phyloP scores from a whole-genome alignment of 1,284 basidiomycete genomes.

The Neolentinus lepideus region DNA sequence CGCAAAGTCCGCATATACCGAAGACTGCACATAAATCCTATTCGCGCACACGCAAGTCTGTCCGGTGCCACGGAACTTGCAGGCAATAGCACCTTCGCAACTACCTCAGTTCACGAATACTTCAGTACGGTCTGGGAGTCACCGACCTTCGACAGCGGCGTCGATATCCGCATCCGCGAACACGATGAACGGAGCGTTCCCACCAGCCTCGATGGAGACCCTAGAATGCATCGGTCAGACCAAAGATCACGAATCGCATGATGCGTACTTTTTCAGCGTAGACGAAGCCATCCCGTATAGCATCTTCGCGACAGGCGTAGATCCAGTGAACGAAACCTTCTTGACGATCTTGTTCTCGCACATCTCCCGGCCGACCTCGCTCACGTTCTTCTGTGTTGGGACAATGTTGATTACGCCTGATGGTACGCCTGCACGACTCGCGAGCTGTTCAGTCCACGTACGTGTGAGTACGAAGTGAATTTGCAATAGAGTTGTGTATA shows the following conservation, averaged over 20 bases:
- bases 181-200: conserved; percentile 93
- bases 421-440: conserved; percentile 84
- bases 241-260: too few species aligned
- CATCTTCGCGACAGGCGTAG: conserved; percentile 87
- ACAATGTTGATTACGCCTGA: conserved; percentile 95
- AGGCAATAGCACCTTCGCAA: conserved; percentile 62
- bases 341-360: conserved; percentile 70
- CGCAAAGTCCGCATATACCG: conserved; percentile 82
- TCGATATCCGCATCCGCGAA: conserved; percentile 96
- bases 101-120: neutral
- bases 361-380: conserved; percentile 78
- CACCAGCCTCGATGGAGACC: conserved; percentile 81
- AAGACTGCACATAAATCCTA: conserved; percentile 81
- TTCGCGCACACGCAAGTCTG: conserved; percentile 91
- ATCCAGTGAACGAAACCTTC: conserved; percentile 95
- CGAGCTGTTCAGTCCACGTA: conserved; percentile 48
- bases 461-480: neutral
- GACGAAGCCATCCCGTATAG: conserved; percentile 78
- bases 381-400: conserved; percentile 78
- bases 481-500: neutral
- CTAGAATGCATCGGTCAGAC: conserved; percentile 37
- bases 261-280: conserved; percentile 83
- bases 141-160: conserved; percentile 77
- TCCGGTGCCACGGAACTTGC: conserved; percentile 90
- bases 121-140: conserved; percentile 4